phyloP scores from a whole-genome alignment of 257 asterid genomes.

The Solanum pinnatisectum region DNA sequence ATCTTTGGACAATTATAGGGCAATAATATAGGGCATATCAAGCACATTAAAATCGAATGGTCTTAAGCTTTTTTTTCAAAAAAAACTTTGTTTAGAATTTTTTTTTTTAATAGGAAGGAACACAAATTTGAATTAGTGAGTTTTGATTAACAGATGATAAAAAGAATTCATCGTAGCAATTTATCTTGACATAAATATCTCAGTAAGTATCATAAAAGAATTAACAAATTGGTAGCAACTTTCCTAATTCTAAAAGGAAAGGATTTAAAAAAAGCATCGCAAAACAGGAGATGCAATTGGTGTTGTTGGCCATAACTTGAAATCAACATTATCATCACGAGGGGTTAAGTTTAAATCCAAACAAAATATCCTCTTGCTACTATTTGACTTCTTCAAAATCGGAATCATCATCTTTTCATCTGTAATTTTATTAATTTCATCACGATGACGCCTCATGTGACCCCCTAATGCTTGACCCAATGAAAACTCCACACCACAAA shows the following conservation, averaged over 20 bases:
- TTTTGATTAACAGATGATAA: background rate
- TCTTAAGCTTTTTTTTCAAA: too few relatives aligned
- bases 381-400: background rate
- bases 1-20: background rate
- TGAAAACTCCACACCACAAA: background rate
- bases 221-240: background rate
- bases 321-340: background rate
- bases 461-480: conserved; percentile 1
- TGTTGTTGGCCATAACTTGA: background rate
- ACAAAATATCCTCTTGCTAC: background rate
- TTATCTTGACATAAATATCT: too few relatives aligned
- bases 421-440: background rate
- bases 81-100: too few relatives aligned
- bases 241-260: background rate
- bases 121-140: background rate
- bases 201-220: background rate
- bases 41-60: background rate
- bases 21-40: too few relatives aligned
- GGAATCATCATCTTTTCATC: background rate
- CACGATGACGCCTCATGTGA: conserved; percentile 1
- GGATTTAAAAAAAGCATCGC: background rate
- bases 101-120: background rate
- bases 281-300: background rate
- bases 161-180: background rate
- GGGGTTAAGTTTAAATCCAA: background rate